Evolutionary conservation across 2,329 filamentous ascomycete genomes (phyloP), one percentile per base, ranked within the genome.

Genomic region (Ascocoryne sarcoides): DNA sequence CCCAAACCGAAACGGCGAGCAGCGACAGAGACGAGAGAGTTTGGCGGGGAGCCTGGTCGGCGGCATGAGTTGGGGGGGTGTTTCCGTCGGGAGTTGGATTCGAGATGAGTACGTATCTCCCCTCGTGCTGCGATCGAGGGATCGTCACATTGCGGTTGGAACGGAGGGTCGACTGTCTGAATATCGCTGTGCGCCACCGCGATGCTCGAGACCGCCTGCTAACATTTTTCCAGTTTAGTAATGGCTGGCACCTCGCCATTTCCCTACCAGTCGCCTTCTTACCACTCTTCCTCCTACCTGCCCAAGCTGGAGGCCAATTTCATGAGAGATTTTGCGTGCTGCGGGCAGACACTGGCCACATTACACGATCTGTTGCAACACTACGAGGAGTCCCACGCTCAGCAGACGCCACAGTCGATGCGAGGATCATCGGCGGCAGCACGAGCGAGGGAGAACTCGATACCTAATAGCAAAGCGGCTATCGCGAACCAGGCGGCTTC

Each of bases 171-270:
- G 29, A 21, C 37, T 20, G 17, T 39, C 16, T 21, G 29, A 29
- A 17, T 26, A 32, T 19, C 20, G 17, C 47, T 45, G 38, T 42
- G 51, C 45, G 49, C 52, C 54, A 51, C 39, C 36, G 43, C 45
- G 40, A 29, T 39, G 44, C 44, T 7, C 7, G 23, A 26, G 30
- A 9, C 23, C 28, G 16, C 34, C 32, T 16, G 44, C 51, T 55
- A 40, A 53, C 45, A 36, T 34, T 43, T 53, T 51, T 54, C 52
- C 60, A 95, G 88, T 62, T 89, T 95, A 59, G 82, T 93, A 61
- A 95, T 95, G 85, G 79, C 86, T 45, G 89, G 92, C 56, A 95
- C 88, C 14, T 96, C 92, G n/a, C 92, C 92, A 9, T 94, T 90
- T 58, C 72, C 78, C 44, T 76, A 89, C 55, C 83, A 89, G 62